Percentiles rank a stretch among this genome's conserved stretches.
Evolutionary conservation across 2,329 filamentous ascomycete genomes (phyloP).

Genomic region (Penicillium sp.): DNA sequence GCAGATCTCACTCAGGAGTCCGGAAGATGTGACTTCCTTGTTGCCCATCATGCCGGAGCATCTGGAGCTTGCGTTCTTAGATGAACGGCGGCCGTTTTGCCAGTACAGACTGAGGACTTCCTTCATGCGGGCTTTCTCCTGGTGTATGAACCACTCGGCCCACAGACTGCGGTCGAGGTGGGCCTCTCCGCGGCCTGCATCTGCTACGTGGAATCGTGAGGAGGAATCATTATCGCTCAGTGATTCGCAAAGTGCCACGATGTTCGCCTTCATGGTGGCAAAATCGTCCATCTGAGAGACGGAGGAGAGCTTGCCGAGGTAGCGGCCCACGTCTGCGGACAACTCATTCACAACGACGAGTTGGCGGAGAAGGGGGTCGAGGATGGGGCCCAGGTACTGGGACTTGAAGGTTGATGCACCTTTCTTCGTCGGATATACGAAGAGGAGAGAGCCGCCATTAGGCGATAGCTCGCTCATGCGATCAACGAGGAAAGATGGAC

Average conservation of each 20-base stretch:
- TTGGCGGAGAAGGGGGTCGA: conserved; percentile 61
- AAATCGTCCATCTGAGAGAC: conserved; percentile 57
- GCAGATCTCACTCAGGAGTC: conserved; percentile 59
- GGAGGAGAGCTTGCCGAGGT: conserved; percentile 55
- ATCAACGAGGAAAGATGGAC: conserved; percentile 60
- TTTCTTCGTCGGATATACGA: conserved; percentile 61
- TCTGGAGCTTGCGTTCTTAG: conserved; percentile 27
- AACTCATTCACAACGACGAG: conserved; percentile 60
- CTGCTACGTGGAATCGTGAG: conserved; percentile 48
- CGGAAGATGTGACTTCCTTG: conserved; percentile 53
- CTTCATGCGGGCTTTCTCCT: conserved; percentile 61
- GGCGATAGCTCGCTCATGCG: conserved; percentile 60
- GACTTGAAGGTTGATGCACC: conserved; percentile 60
- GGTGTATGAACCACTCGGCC: conserved; percentile 65
- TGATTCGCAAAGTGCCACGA: conserved; percentile 42
- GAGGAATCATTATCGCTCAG: conserved; percentile 41
- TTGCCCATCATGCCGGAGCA: conserved; percentile 32
- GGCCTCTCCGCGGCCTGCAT: conserved; percentile 54
- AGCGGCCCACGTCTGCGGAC: conserved; percentile 56
- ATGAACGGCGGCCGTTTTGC: conserved; percentile 40
- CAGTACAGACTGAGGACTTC: conserved; percentile 48
- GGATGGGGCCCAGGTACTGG: conserved; percentile 60
- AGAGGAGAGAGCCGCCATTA: conserved; percentile 57
- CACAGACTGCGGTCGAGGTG: conserved; percentile 55
- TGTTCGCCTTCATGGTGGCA: conserved; percentile 48